Evolutionary conservation across 75 land plant species (phyloP).

Genomic region (Larix kaempferi): DNA sequence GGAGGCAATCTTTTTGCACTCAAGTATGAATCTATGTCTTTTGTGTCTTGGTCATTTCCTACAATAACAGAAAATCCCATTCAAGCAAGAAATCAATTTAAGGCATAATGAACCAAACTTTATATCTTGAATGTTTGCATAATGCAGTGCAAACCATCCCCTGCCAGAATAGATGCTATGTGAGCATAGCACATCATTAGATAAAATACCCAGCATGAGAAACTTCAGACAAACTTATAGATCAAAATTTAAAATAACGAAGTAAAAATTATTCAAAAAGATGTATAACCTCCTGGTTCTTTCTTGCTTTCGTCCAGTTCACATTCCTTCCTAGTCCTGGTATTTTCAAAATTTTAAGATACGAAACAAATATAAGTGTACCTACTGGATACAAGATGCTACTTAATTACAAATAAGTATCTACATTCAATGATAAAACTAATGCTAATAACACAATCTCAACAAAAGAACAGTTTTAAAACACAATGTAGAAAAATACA

Average conservation of each 20-base stretch:
- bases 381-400: neutral
- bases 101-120: too few species aligned
- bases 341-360: neutral
- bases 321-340: conserved; percentile 5
- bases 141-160: neutral
- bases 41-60: conserved; percentile 2
- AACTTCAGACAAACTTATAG: neutral
- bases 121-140: neutral
- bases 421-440: neutral
- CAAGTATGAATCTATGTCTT: neutral
- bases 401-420: neutral
- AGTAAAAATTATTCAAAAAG: neutral
- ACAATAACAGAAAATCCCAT: neutral
- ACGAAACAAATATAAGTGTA: neutral
- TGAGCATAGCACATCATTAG: neutral
- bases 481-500: neutral
- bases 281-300: conserved; percentile 1
- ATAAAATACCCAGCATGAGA: neutral
- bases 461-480: neutral
- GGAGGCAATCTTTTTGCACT: neutral
- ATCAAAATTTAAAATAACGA: neutral
- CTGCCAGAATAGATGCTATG: neutral
- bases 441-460: neutral
- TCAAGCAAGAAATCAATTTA: neutral
- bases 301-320: neutral